Conservation (phyloP, 176 grass and related monocot genomes). For the Coix lacrymajobi region DNA sequence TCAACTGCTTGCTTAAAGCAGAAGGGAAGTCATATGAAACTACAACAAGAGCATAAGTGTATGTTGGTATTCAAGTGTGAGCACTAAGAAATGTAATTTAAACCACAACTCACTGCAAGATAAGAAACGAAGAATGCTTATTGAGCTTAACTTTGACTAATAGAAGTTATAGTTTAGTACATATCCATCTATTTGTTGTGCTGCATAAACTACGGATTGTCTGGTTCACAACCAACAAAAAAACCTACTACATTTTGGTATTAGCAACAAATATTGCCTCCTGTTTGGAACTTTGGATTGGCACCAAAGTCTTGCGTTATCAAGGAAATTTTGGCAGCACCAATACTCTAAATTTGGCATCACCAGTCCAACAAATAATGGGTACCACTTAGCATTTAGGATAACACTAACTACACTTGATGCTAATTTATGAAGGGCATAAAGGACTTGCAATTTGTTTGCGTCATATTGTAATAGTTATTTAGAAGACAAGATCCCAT, state of each 20-base stretch:
- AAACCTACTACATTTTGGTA: not conserved
- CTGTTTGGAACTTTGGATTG: not conserved
- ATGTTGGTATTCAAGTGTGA: not conserved
- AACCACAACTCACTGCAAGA: not conserved
- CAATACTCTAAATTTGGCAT: not conserved
- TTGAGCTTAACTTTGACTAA: not conserved
- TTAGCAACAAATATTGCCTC: not conserved
- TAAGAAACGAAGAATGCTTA: not conserved
- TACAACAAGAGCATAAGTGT: slow-evolving; percentile 6
- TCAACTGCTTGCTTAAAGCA: slow-evolving; percentile 1
- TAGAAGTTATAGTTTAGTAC: not conserved
- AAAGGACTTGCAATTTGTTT: not conserved
- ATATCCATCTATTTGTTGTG: not conserved
- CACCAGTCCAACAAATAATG: not conserved
- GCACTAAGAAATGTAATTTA: not conserved
- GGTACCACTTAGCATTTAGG: not conserved
- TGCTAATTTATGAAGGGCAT: not conserved
- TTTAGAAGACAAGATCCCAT: not conserved
- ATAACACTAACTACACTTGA: not conserved
- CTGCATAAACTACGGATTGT: not conserved
- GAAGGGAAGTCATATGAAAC: not conserved
- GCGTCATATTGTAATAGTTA: not conserved
- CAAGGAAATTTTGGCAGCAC: not conserved
- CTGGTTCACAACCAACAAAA: not conserved
- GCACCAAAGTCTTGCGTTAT: not conserved